Base-by-base conservation (phyloP, 2,329 filamentous ascomycete genomes). In the Trichoderma gracile region DNA sequence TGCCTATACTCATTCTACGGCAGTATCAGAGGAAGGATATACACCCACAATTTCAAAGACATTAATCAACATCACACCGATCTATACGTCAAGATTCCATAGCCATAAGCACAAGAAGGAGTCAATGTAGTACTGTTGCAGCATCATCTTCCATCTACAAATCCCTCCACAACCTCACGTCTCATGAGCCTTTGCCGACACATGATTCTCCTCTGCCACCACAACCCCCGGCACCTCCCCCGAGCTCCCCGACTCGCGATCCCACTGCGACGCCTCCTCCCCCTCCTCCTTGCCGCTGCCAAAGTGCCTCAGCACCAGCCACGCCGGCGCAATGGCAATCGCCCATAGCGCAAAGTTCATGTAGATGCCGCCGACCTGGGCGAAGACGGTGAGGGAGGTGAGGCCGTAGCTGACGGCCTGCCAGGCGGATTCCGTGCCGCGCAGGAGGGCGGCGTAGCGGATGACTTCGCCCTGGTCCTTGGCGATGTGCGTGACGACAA, bases 371-470 rank as follows among this genome's bases (percentile, higher is more conserved):
- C 88, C 89, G 3, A 90, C 81, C 56, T 87, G 78, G 1, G 84
- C 88, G 73, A 92, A 88, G 6, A 90, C 73, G 0, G 78, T 76
- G 10, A 91, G 68, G 3, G 86, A 87, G 9, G 83, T 84, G 0
- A 91, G 74, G 0, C 89, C 89, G 66, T 92, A 92, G 70, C 87
- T 89, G 17, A 92, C 76, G 7, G 89, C 89, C 72, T 92, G 89
- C 77, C 87, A 89, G 0, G 87, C 89, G 1, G 87, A 90, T 74
- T 92, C 89, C 0, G 87, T 89, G 1, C 87, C 89, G 63, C 89
- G 81, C 3, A 92, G 78, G 14, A 92, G 75, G 0, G 87, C 88
- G 0, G 89, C 84, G 70, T 89, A 87, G 0, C 89, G 83, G 49
- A 92, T 84, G 1, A 91, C 82, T 68, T 92, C 86, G 25, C 82